Evolutionary conservation across 1,139 yeast species (phyloP), one percentile per base, ranked within the genome.

Genomic region (Diutina mesorugosa): DNA sequence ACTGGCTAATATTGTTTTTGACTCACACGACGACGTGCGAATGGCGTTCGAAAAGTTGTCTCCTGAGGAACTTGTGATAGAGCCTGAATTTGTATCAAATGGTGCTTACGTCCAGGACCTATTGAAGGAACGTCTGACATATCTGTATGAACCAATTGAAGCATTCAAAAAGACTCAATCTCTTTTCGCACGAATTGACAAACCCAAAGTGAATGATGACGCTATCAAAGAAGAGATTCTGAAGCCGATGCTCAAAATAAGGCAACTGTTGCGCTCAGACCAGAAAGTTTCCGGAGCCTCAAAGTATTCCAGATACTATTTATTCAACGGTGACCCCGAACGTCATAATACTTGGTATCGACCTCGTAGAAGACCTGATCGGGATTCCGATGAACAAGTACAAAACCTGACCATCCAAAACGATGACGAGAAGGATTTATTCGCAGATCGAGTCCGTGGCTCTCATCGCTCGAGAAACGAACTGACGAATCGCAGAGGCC

Each of bases 311-410:
- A 69, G 89, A 51, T 87, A 85, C 66, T 87, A 87, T 67, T 71
- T 85, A 59, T 66, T 85, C 21, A 85, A 87, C 63, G 95, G 95
- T 2, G 93, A 85, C 63, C 95, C 95, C 0, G 82, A 81, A 55
- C 54, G 45, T 29, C 32, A 28, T 14, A 47, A 47, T 14, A 50
- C 53, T 4, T 8, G 28, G 45, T 30, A 50, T n/a, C 38, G 51
- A 12, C 51, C 38, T 14, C 41, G 41, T 10, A 12, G 41, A 12
- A 35, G 16, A 35, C 41, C 12, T 12, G 41, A 32, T 32, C 9
- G n/a, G 6, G 38, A 29, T 12, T 6, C 28, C 21, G 18, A 28
- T 4, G 21, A 47, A 12, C 38, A 29, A 2, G 38, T 9, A 8
- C n/a, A 21, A 26, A 16, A 4, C 30, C 26, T 8, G n/a, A 8